Conservation (phyloP, 2,329 filamentous ascomycete species). For the Xylariaceae sp. region DNA sequence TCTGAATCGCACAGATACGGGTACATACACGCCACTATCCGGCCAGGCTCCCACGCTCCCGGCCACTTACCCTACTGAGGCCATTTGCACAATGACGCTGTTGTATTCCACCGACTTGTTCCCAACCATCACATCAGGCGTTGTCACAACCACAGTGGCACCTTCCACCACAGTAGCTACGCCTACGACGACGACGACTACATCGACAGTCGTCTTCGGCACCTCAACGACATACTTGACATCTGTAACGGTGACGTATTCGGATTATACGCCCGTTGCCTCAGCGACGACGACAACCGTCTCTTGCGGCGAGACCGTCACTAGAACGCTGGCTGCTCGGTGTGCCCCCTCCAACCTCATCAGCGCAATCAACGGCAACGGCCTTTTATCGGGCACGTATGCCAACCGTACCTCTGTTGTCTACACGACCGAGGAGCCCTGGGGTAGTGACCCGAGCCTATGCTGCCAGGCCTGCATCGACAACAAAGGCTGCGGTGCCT, state of each 20-base stretch:
- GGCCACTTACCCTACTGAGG: slow-evolving; percentile 3
- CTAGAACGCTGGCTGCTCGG: slow-evolving; percentile 5
- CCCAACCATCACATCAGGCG: slow-evolving; percentile 9
- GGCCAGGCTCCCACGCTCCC: slow-evolving; percentile 9
- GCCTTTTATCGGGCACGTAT: slow-evolving; percentile 20
- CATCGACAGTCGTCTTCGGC: slow-evolving; percentile 1
- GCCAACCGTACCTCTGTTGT: slow-evolving; percentile 19
- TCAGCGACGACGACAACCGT: slow-evolving; percentile 5
- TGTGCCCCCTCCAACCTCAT: slow-evolving; percentile 23
- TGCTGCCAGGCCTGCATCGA: slow-evolving; percentile 31
- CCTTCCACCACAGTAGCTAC: slow-evolving; percentile 8
- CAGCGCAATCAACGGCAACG: slow-evolving; percentile 19
- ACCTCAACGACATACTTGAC: slow-evolving; percentile 4
- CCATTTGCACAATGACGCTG: neutral
- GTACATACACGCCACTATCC: slow-evolving; percentile 11
- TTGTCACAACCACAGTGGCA: slow-evolving; percentile 8
- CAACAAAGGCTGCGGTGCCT: slow-evolving; percentile 24
- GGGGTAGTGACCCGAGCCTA: slow-evolving; percentile 17
- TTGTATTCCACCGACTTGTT: neutral
- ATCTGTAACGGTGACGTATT: slow-evolving; percentile 1
- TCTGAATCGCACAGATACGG: slow-evolving; percentile 2
- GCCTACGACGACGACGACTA: slow-evolving; percentile 2
- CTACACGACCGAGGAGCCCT: slow-evolving; percentile 17
- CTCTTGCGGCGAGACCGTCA: slow-evolving; percentile 8
- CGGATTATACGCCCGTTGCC: slow-evolving; percentile 6